A percentile compares a stretch with the other conserved stretches of the same genome.
Conservation (phyloP, 2,329 filamentous ascomycete species). For the Stemphylium beticola region DNA sequence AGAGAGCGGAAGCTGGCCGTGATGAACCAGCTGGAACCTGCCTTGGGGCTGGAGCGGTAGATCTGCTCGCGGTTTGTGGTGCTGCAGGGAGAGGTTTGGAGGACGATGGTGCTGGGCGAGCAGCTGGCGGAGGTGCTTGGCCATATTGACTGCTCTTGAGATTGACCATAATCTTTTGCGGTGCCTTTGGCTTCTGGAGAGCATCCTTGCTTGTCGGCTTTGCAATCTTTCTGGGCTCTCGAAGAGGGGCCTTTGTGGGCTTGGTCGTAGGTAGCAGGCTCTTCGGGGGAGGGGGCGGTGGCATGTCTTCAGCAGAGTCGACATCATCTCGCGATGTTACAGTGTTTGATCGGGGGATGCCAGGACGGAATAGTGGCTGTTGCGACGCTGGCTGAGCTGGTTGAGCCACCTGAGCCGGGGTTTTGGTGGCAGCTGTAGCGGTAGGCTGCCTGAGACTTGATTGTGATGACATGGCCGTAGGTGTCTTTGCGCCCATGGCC, state of each 20-base stretch:
- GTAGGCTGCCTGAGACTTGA: constrained; percentile 37
- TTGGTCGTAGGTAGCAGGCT: constrained; percentile 58
- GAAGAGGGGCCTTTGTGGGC: constrained; percentile 37
- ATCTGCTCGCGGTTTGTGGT: constrained; percentile 28
- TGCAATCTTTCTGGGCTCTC: constrained; percentile 57
- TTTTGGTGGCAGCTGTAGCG: constrained; percentile 54
- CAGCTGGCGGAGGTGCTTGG: constrained; percentile 58
- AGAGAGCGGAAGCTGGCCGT: constrained; percentile 40
- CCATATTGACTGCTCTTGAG: constrained; percentile 61
- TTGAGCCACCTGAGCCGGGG: constrained; percentile 38
- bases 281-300: constrained; percentile 66
- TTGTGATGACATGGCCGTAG: constrained; percentile 45
- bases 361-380: constrained; percentile 38
- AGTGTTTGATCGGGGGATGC: constrained; percentile 34
- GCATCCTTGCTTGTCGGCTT: constrained; percentile 67
- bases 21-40: constrained; percentile 47
- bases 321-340: constrained; percentile 43
- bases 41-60: constrained; percentile 61
- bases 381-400: constrained; percentile 37
- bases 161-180: constrained; percentile 68
- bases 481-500: constrained; percentile 58
- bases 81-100: constrained; percentile 33
- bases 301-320: constrained; percentile 60
- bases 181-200: constrained; percentile 66
- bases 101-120: constrained; percentile 56